Evolutionary conservation across 768 basidiomycete species (phyloP).

Genomic region (Trametes gibbosa): DNA sequence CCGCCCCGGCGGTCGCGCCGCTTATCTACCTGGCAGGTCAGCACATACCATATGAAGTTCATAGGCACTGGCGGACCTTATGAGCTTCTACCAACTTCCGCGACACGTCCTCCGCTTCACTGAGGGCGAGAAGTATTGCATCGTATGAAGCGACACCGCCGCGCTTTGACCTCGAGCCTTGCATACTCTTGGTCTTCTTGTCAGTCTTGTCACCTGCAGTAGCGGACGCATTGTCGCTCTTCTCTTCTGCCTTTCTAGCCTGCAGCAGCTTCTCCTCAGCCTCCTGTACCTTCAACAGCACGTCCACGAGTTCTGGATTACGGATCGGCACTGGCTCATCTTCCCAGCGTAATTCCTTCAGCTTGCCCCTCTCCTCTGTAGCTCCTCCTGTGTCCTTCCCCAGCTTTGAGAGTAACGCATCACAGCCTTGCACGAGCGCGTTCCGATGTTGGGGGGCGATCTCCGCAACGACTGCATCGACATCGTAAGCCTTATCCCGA

Average conservation of each 20-base stretch:
- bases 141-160: constrained; percentile 86
- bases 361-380: constrained; percentile 47
- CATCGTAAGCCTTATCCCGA: constrained; percentile 72
- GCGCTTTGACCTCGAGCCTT: constrained; percentile 54
- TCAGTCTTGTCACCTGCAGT: constrained; percentile 33
- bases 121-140: constrained; percentile 75
- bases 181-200: constrained; percentile 37
- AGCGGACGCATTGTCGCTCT: constrained; percentile 29
- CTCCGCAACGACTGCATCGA: constrained; percentile 70
- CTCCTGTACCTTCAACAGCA: constrained; percentile 78
- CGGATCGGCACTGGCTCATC: constrained; percentile 80
- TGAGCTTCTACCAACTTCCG: constrained; percentile 81
- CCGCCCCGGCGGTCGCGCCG: constrained; percentile 42
- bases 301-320: constrained; percentile 88
- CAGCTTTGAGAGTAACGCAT: constrained; percentile 50
- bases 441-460: constrained; percentile 54
- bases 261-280: constrained; percentile 60
- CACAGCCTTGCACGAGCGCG: constrained; percentile 63
- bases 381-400: constrained; percentile 40
- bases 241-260: constrained; percentile 25
- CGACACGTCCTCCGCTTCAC: constrained; percentile 87
- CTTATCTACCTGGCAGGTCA: constrained; percentile 34
- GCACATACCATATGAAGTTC: neutral
- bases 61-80: constrained; percentile 48
- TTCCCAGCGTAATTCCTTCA: constrained; percentile 72